phyloP scores from a whole-genome alignment of 345 rosid genomes.

The Noccaea bulbosa region DNA sequence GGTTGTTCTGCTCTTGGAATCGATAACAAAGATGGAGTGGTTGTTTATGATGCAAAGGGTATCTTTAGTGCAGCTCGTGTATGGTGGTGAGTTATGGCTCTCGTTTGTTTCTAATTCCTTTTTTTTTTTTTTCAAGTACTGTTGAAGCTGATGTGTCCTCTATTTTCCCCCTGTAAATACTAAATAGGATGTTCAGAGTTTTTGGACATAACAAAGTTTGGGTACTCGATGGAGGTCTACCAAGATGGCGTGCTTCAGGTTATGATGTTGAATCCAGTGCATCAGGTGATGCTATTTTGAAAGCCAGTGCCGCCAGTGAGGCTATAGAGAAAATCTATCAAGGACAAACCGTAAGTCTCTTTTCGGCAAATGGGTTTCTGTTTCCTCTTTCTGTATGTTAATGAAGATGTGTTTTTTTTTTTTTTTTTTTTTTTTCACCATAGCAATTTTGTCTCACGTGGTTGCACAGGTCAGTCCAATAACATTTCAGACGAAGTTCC shows the following conservation, averaged over 20 bases:
- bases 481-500: conserved; percentile 82
- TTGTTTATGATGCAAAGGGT: conserved; percentile 99
- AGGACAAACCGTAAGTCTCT: conserved; percentile 71
- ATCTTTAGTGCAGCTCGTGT: conserved; percentile 99
- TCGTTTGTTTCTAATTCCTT: background rate
- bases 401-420: background rate
- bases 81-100: conserved; percentile 80
- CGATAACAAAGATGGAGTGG: conserved; percentile 79
- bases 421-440: background rate
- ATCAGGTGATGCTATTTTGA: conserved; percentile 90
- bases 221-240: conserved; percentile 98
- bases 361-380: background rate
- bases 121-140: background rate
- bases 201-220: conserved; percentile 91
- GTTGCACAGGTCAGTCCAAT: conserved; percentile 72
- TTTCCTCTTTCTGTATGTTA: background rate
- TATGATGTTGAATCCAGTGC: conserved; percentile 99
- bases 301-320: conserved; percentile 96
- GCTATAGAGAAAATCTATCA: conserved; percentile 93
- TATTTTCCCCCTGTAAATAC: conserved; percentile 45
- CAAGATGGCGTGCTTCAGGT: conserved; percentile 97
- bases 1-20: conserved; percentile 97
- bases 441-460: conserved; percentile 2
- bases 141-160: conserved; percentile 18
- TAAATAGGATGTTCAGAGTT: conserved; percentile 89